A percentile compares a stretch with the other conserved stretches of the same genome.
These are phyloP conservation scores for Melocanna baccifera DNA, from an alignment of 176 grass and related monocot species.

Conservation along the genomic window DNA sequence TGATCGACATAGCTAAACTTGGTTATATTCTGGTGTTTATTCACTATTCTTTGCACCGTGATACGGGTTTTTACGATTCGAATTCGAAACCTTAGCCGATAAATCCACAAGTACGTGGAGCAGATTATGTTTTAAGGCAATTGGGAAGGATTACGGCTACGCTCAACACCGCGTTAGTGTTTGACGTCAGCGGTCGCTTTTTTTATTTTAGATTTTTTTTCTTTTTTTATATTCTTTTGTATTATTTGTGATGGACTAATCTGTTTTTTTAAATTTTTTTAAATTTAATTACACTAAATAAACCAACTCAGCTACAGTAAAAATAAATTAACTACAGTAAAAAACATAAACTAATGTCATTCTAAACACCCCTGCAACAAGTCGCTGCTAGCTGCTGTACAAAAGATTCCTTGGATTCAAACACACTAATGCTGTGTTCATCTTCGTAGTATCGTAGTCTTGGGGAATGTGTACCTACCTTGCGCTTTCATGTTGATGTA, in stretches of 20 bases:
- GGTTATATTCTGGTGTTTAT: background rate
- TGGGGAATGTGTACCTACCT: background rate
- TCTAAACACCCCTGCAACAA: too few species aligned
- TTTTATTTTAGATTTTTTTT: too few species aligned
- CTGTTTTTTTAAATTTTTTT: too few species aligned
- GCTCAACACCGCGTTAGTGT: too few species aligned
- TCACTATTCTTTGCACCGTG: background rate
- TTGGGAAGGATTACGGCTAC: background rate
- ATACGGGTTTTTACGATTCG: slow-evolving; percentile 9
- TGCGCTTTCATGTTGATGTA: background rate
- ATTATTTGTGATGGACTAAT: too few species aligned
- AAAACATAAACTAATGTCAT: too few species aligned
- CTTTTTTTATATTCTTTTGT: too few species aligned
- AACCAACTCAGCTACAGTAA: too few species aligned
- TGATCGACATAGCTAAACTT: too few species aligned
- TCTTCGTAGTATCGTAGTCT: background rate
- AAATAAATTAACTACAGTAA: too few species aligned
- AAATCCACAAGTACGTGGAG: background rate
- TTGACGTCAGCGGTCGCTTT: too few species aligned
- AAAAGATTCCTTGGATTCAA: background rate
- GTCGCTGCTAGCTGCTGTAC: background rate
- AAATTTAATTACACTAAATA: too few species aligned
- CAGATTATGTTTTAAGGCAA: background rate
- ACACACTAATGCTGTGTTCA: background rate
- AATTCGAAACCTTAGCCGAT: background rate